Base-by-base conservation (phyloP, 1,284 basidiomycete species). In the Neolentinus lepideus region DNA sequence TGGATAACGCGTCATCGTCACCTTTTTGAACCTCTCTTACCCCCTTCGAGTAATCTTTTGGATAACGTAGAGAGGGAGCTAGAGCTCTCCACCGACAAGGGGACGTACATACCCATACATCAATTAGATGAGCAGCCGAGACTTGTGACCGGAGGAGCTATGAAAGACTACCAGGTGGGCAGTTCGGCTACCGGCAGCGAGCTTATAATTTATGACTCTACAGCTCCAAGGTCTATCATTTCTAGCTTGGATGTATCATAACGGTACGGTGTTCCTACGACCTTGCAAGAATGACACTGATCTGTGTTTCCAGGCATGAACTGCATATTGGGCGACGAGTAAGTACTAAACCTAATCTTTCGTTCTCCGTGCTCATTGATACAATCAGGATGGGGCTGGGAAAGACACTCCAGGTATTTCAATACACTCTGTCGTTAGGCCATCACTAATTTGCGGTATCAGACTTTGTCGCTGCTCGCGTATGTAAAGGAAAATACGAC, bases 251-350 rank as follows among this genome's bases (percentile, higher is more conserved):
- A 83, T 84, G 80, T 75, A 80, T 60, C 68, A 72, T 8, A 84
- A 84, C 58, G 81, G 81, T 76, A 56, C 10, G 24, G 19, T 25
- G 10, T 25, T 51, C 14, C 35, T n/a, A n/a, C n/a, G n/a, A n/a
- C n/a, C n/a, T n/a, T n/a, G n/a, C n/a, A n/a, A n/a, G n/a, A n/a
- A n/a, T n/a, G n/a, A n/a, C n/a, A n/a, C n/a, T n/a, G n/a, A n/a
- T n/a, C n/a, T 47, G 36, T 24, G 11, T 12, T 24, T 1, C 16
- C 14, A 80, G 79, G 79, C 1, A 79, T 84, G 71, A 83, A 78
- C 57, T 80, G 78, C 58, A 78, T 84, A 48, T 69, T 84, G 1
- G 83, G 79, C 25, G 83, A 84, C 57, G 81, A 80, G 79, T 79
- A 62, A 56, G 76, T 71, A 25, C 16, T n/a, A 26, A 27, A 2